phyloP scores from a whole-genome alignment of 495 filamentous ascomycete species.

The Stereocaulon alpinum region DNA sequence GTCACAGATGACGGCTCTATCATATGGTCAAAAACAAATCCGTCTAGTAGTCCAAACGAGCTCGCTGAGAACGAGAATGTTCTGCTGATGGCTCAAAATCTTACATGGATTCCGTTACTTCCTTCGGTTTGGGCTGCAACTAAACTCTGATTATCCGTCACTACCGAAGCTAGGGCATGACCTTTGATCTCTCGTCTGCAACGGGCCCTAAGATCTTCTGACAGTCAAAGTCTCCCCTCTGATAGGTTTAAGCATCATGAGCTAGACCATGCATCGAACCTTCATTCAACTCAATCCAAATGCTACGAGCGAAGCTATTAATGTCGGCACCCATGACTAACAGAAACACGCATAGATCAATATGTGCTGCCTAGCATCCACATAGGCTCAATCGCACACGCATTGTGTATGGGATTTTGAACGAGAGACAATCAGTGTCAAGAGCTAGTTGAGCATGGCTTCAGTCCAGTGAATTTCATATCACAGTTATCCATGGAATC shows the following conservation, averaged over 20 bases:
- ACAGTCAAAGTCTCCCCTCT: neutral
- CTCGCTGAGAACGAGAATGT: neutral
- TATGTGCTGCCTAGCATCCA: neutral
- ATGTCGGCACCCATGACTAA: neutral
- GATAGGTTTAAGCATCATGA: neutral
- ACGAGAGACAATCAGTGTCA: neutral
- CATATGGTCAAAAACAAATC: neutral
- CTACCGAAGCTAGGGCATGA: slow-evolving; percentile 1
- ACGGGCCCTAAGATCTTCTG: slow-evolving; percentile 8
- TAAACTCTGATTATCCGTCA: neutral
- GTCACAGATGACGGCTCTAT: neutral
- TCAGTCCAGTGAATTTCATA: neutral
- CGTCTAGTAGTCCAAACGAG: neutral
- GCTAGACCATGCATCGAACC: slow-evolving; percentile 5
- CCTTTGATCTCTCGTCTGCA: neutral
- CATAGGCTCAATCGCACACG: neutral
- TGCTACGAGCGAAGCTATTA: neutral
- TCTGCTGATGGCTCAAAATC: neutral
- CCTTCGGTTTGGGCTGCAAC: slow-evolving; percentile 28
- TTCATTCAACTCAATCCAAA: slow-evolving; percentile 3
- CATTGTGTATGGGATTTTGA: neutral
- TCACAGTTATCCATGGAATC: neutral
- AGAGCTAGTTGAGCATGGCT: neutral
- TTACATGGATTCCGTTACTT: slow-evolving; percentile 25
- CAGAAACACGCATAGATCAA: neutral